Evolutionary conservation across 2,329 filamentous ascomycete genomes (phyloP), one percentile per base, ranked within the genome.

Genomic region (Diaporthe longicolla): DNA sequence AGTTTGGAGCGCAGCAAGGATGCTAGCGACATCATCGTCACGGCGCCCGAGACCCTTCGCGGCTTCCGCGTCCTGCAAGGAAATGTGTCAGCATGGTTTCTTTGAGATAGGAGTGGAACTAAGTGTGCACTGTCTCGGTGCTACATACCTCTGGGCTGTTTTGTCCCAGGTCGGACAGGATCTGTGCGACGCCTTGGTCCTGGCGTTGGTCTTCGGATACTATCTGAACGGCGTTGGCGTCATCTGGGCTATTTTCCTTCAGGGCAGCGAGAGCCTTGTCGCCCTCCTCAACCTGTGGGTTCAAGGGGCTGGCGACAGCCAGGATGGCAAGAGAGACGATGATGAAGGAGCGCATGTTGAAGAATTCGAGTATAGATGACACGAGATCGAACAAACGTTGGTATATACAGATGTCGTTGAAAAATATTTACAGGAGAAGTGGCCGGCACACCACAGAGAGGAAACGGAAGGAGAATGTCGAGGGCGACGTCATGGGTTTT

Each of bases 151-250:
- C 73, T 17, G 73, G 73, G 73, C 69, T 74, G 69, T 74, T 74
- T 15, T 68, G 32, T 7, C 54, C 37, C 29, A 71, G 43, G 21
- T 32, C 43, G 10, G 35, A 24, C 52, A 74, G 54, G 32, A 57
- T 55, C 19, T 52, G 24, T 15, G 15, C 45, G 52, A 66, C 58
- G 19, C 70, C 72, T 37, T 52, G 63, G 21, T 71, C 72, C 21
- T 73, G 45, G 24, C 70, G 72, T 3, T 50, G 21, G 17, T 58
- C 50, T 10, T 70, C 66, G 24, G 72, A 24, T 29, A 71, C 58
- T 68, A 74, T 74, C 24, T 74, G 68, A 13, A 74, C 29, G 35
- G 72, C 72, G 50, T 35, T 55, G 21, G 66, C 72, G 13, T 74
- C 68, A 3, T 71, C 58, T 4, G 72, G 72, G 58, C 72, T 74